These are phyloP conservation scores for Eimeria acervulina DNA, from an alignment of 169 alveolate species.

Conservation along the genomic window DNA sequence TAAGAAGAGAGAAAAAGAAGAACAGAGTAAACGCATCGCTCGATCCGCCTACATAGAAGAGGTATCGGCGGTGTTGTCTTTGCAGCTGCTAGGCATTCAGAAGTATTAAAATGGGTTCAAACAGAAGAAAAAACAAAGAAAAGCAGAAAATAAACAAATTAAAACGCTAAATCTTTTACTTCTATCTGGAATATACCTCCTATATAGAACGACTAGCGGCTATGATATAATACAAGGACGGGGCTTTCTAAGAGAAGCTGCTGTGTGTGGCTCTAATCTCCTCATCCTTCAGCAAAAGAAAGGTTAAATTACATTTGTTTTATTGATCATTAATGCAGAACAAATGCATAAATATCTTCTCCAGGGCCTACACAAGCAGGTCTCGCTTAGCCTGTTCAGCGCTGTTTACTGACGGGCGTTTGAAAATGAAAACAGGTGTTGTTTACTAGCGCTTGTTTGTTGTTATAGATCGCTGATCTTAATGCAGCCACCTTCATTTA, in stretches of 20 bases:
- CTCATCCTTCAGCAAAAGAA: background rate
- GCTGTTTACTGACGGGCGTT: background rate
- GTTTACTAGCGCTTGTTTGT: no score
- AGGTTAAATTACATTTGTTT: no score
- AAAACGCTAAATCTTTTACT: no score
- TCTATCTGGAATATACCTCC: no score
- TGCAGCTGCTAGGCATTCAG: background rate
- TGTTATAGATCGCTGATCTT: background rate
- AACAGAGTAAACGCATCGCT: background rate
- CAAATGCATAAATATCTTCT: background rate
- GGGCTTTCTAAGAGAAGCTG: background rate
- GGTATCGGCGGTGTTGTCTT: background rate
- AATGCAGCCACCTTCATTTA: background rate
- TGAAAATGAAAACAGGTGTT: background rate
- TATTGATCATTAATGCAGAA: background rate
- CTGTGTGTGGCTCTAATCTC: background rate
- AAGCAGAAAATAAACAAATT: background rate
- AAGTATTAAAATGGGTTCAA: no score
- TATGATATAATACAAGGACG: background rate
- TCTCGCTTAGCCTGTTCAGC: no score
- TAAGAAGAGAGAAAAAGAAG: constrained; percentile 21
- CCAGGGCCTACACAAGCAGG: background rate
- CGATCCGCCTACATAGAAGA: background rate
- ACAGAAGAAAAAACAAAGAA: background rate
- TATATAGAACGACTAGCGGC: background rate